These are phyloP conservation scores for Geosmithia flava DNA, from an alignment of 2,329 filamentous ascomycete species.

Conservation along the genomic window DNA sequence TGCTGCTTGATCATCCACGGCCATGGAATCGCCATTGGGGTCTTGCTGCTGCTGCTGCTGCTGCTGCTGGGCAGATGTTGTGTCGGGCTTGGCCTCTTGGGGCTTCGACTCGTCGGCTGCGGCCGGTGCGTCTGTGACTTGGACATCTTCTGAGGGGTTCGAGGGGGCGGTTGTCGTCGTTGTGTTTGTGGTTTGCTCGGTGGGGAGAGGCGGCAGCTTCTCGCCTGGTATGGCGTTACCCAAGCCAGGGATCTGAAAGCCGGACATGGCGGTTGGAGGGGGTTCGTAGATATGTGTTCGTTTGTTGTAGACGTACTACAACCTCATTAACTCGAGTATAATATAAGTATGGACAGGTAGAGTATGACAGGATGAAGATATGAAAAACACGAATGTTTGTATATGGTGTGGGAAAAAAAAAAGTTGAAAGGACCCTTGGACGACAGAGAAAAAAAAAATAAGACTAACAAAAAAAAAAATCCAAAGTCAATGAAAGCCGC, in stretches of 20 bases:
- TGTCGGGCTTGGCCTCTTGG: neutral
- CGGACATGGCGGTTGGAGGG: slow-evolving; percentile 17
- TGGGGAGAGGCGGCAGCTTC: slow-evolving; percentile 22
- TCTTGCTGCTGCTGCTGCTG: neutral
- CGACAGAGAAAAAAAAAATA: neutral
- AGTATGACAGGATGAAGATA: neutral
- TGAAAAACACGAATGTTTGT: neutral
- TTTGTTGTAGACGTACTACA: neutral
- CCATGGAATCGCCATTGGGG: slow-evolving; percentile 19
- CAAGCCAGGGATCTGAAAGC: slow-evolving; percentile 29
- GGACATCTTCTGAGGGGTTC: slow-evolving; percentile 7
- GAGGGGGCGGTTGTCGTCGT: slow-evolving; percentile 2
- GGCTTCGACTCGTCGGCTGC: neutral
- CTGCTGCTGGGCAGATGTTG: neutral
- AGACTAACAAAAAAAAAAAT: neutral
- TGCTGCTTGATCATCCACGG: slow-evolving; percentile 21
- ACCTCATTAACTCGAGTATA: neutral
- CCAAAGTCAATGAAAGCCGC: neutral
- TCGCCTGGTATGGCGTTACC: slow-evolving; percentile 30
- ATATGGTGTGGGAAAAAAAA: neutral
- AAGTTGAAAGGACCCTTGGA: neutral
- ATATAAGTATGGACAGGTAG: neutral
- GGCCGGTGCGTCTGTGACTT: slow-evolving; percentile 7
- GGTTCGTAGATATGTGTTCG: neutral
- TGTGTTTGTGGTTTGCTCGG: slow-evolving; percentile 15